phyloP scores from a whole-genome alignment of 208 protist genomes.

The Trypanosoma rangeli region DNA sequence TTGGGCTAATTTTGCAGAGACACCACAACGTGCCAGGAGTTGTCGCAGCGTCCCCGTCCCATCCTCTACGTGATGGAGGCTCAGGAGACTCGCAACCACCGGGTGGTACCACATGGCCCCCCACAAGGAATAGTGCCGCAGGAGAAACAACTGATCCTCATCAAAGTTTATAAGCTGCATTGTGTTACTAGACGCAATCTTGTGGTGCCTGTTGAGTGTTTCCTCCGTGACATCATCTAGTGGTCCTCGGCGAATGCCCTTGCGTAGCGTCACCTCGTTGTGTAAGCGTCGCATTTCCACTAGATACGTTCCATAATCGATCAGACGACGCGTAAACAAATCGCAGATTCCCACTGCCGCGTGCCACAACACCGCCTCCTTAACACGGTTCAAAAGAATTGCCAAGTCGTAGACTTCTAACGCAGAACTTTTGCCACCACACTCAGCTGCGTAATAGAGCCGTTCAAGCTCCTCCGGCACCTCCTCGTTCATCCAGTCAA shows the following conservation, averaged over 20 bases:
- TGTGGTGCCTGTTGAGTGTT: constrained; percentile 31
- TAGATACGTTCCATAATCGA: constrained; percentile 84
- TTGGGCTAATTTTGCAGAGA: constrained; percentile 65
- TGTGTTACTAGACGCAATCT: constrained; percentile 23
- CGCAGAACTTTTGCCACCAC: constrained; percentile 71
- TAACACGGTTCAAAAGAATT: constrained; percentile 62
- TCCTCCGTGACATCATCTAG: constrained; percentile 51
- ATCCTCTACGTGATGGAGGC: constrained; percentile 81
- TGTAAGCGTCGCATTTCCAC: constrained; percentile 79
- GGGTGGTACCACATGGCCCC: constrained; percentile 82
- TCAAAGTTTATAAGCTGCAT: constrained; percentile 79
- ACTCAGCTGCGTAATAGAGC: constrained; percentile 67
- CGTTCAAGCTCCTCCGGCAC: constrained; percentile 51
- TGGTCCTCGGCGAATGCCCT: constrained; percentile 46
- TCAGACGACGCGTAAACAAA: constrained; percentile 64
- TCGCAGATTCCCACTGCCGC: constrained; percentile 83
- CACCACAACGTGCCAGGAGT: constrained; percentile 79
- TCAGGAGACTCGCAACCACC: constrained; percentile 63
- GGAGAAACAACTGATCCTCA: constrained; percentile 77
- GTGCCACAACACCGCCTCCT: constrained; percentile 77
- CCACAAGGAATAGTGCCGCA: constrained; percentile 81
- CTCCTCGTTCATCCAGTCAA: constrained; percentile 55
- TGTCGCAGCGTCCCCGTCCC: constrained; percentile 70
- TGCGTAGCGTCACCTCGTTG: constrained; percentile 73
- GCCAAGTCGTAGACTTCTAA: constrained; percentile 79